Conservation (phyloP, 176 grass and related monocot species). For the Carex pumila region DNA sequence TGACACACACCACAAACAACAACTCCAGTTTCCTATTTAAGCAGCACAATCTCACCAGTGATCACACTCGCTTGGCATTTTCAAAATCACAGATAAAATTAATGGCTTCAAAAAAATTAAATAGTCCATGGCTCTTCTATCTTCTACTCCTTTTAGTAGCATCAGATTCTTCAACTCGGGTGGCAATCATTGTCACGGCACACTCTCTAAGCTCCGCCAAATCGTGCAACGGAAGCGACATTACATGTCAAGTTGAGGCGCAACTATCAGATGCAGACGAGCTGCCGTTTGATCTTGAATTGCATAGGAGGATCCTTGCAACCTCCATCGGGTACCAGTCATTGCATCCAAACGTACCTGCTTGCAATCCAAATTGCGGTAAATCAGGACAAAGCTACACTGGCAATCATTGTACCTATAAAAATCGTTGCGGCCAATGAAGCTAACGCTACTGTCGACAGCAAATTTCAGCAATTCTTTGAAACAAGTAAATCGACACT, state of each 20-base stretch:
- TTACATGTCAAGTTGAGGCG: neutral
- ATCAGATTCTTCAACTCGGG: neutral
- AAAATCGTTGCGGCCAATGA: neutral
- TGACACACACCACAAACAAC: too few species aligned
- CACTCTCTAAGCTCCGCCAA: neutral
- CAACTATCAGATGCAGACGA: neutral
- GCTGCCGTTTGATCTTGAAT: neutral
- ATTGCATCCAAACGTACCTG: neutral
- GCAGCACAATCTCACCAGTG: neutral
- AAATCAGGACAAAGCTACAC: neutral
- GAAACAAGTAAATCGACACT: neutral
- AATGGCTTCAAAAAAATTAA: neutral
- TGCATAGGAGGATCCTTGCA: constrained; percentile 5
- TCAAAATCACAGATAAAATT: neutral
- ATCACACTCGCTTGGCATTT: neutral
- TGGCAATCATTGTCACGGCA: neutral
- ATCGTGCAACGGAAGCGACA: neutral
- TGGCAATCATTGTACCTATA: constrained; percentile 4
- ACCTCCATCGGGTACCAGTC: neutral
- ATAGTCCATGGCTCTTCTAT: neutral
- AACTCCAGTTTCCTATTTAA: neutral
- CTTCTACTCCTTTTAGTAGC: constrained; percentile 7
- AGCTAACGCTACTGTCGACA: neutral
- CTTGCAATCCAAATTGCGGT: neutral
- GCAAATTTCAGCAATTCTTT: constrained; percentile 4